Base-by-base conservation (phyloP, 345 rosid species). In the Melastoma malabathricum region DNA sequence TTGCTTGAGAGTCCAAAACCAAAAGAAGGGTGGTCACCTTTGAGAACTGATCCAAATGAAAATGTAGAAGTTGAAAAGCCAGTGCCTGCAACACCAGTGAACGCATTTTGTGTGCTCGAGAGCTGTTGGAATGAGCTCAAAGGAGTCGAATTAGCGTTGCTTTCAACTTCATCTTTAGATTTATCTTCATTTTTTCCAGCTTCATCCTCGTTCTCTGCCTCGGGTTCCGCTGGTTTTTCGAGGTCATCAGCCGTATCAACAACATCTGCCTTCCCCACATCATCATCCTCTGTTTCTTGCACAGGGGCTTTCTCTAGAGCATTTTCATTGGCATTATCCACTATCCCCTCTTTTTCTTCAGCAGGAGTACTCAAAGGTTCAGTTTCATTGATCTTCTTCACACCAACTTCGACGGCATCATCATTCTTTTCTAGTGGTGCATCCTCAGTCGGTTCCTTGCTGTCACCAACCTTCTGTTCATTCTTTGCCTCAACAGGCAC, bases 61-160 rank as follows among this genome's bases (percentile, higher is more conserved):
- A 92, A 92, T 5, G 84, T 60, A 46, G 86, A 25, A 57, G 62
- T 62, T 38, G 97, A 79, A 69, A 83, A 73, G 48, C 94, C 94
- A 52, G 98, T 84, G 52, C 97, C 83, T 22, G 90, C 86, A 60
- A 92, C 84, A 56, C 97, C 98, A 0, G 86, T 80, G 73, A 92
- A 92, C 17, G 98, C 98, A 60, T 92, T 92, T 77, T 77, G 82
- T 63, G 62, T 84, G 66, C 90, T 92, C 48, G 98, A 92, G 68
- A 84, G 97, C 73, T 87, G 98, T 46, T 77, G 88, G 65, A 92
- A 92, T 43, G 98, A 84, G 65, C 75, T 88, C 75, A 92, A 58
- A 6, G 72, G 59, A 3, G 74, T 44, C 60, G 70, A 69, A 48
- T 75, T 84, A 18, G 77, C 63, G 52, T 59, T 66, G 50, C 60